Percentiles rank a stretch among this genome's conserved stretches.
Conservation (phyloP, 345 rosid genomes). For the Gossypium thurberi region DNA sequence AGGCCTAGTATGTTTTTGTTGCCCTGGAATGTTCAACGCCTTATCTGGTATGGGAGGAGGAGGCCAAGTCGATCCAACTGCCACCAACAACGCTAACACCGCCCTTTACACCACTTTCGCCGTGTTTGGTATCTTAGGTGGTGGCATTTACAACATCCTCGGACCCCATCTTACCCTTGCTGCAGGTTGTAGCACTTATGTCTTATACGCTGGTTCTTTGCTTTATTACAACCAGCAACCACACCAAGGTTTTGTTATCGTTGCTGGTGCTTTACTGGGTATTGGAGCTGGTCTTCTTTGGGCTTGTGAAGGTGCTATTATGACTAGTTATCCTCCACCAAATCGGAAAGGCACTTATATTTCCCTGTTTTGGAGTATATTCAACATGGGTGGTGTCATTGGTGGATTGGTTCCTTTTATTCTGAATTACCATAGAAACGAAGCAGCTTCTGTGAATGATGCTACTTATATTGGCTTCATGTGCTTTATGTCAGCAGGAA, state of each 20-base stretch:
- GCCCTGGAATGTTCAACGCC: constrained; percentile 97
- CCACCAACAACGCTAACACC: constrained; percentile 77
- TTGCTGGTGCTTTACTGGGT: constrained; percentile 73
- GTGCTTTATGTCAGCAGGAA: constrained; percentile 69
- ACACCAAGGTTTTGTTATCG: constrained; percentile 46
- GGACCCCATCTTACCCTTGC: constrained; percentile 65
- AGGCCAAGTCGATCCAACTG: constrained; percentile 74
- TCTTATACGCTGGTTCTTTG: constrained; percentile 60
- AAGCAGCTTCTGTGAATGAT: constrained; percentile 59
- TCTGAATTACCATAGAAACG: constrained; percentile 43
- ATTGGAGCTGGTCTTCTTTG: constrained; percentile 86
- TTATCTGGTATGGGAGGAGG: constrained; percentile 97
- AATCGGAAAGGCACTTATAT: constrained; percentile 74
- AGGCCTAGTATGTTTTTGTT: constrained; percentile 90
- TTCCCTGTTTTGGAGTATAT: constrained; percentile 65
- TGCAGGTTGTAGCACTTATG: constrained; percentile 73
- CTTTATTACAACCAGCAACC: constrained; percentile 59
- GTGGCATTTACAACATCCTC: constrained; percentile 51
- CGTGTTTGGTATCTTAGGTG: constrained; percentile 47
- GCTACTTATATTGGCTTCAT: constrained; percentile 69
- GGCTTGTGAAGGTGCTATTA: constrained; percentile 93
- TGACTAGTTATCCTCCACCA: constrained; percentile 89
- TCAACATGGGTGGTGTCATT: constrained; percentile 73
- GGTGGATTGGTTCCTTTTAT: constrained; percentile 62
- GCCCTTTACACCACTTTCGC: constrained; percentile 57